Evolutionary conservation across 345 rosid species (phyloP).

Genomic region (Gynandropsis gynandra): DNA sequence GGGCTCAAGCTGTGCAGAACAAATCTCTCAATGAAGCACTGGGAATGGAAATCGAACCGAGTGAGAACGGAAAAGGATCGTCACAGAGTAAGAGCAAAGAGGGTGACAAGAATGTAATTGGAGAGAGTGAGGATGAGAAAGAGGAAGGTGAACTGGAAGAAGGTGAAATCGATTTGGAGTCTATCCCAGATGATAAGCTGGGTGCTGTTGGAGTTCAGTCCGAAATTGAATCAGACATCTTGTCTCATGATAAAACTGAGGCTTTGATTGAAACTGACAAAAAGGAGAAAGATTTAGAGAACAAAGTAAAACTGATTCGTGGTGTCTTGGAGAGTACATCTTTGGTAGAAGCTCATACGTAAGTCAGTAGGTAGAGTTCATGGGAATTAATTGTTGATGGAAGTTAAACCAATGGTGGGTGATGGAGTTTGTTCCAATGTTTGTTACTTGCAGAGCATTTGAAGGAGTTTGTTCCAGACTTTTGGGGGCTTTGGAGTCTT

Average conservation of each 20-base stretch:
- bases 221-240: constrained; percentile 16
- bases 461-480: constrained; percentile 54
- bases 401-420: constrained; percentile 16
- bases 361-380: constrained; percentile 30
- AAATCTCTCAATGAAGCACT: constrained; percentile 57
- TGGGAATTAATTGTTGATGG: constrained; percentile 15
- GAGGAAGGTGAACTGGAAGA: constrained; percentile 98
- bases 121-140: constrained; percentile 59
- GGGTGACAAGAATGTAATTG: constrained; percentile 44
- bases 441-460: constrained; percentile 54
- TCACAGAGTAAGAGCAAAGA: constrained; percentile 31
- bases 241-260: constrained; percentile 8
- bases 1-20: constrained; percentile 98
- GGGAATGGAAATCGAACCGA: constrained; percentile 42
- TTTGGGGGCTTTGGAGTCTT: constrained; percentile 50
- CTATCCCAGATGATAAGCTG: constrained; percentile 23
- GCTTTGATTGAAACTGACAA: constrained; percentile 23
- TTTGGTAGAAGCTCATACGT: constrained; percentile 54
- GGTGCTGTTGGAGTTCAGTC: constrained; percentile 4
- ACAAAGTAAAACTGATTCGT: constrained; percentile 36
- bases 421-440: constrained; percentile 6
- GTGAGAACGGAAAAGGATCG: constrained; percentile 36
- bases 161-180: constrained; percentile 91
- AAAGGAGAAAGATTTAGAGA: constrained; percentile 34
- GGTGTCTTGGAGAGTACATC: constrained; percentile 53